Evolutionary conservation across 2,329 filamentous ascomycete species (phyloP).

Genomic region (Colletotrichum zoysiae): DNA sequence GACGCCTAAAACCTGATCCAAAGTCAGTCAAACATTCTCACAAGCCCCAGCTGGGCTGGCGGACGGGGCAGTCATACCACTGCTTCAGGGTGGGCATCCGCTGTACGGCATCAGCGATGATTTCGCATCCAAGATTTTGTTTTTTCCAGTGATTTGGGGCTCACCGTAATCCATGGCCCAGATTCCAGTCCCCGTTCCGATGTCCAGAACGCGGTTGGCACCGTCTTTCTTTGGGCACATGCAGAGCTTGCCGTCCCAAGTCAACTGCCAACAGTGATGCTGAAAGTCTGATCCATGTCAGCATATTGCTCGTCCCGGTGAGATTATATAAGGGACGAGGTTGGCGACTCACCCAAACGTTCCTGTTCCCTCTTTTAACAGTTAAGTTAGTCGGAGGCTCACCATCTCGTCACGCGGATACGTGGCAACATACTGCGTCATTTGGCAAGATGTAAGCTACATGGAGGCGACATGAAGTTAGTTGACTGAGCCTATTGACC

Average conservation of each 20-base stretch:
- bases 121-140: neutral
- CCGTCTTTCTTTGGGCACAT: constrained; percentile 45
- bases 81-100: constrained; percentile 49
- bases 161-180: constrained; percentile 42
- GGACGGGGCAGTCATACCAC: constrained; percentile 35
- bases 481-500: neutral
- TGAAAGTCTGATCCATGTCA: constrained; percentile 48
- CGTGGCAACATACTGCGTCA: constrained; percentile 42
- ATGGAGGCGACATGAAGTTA: neutral
- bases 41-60: too few relatives aligned
- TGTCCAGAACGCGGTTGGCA: constrained; percentile 43
- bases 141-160: neutral
- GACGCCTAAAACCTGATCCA: constrained; percentile 45
- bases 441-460: constrained; percentile 47
- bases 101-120: constrained; percentile 21
- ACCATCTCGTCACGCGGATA: neutral
- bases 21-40: neutral
- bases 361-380: constrained; percentile 47
- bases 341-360: constrained; percentile 5
- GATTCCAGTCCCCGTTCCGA: constrained; percentile 38
- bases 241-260: constrained; percentile 49
- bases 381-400: neutral
- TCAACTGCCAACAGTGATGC: constrained; percentile 52
- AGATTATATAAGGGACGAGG: neutral
- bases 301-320: neutral